Percentiles rank a stretch among this genome's conserved stretches.
Conservation (phyloP, 176 grass and related monocot genomes). For the Lolium rigidum region DNA sequence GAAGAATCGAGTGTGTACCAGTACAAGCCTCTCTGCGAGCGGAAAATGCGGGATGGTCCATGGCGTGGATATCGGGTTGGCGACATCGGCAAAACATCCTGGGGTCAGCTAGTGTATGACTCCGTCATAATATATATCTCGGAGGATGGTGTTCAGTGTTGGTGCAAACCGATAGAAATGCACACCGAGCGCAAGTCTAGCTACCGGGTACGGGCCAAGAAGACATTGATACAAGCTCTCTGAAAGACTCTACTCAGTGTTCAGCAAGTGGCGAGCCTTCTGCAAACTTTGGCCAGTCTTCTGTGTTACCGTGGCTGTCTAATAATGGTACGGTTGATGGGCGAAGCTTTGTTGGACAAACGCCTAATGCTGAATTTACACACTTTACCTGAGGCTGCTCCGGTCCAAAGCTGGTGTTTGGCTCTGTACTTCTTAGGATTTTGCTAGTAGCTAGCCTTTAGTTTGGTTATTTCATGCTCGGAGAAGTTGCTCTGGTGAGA, state of each 20-base stretch:
- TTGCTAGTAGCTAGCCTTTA: neutral
- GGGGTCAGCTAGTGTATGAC: neutral
- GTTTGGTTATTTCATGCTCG: neutral
- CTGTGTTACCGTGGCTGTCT: neutral
- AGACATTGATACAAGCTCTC: neutral
- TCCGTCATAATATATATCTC: neutral
- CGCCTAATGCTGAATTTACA: neutral
- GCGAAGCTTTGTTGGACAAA: neutral
- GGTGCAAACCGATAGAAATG: neutral
- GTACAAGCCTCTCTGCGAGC: conserved; percentile 15
- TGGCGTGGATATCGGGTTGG: conserved; percentile 17
- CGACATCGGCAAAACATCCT: neutral
- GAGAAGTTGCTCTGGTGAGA: too few species aligned
- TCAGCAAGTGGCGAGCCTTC: neutral
- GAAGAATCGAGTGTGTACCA: neutral
- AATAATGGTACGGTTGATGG: neutral
- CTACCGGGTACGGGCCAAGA: neutral
- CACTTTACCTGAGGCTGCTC: neutral
- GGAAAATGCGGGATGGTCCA: neutral
- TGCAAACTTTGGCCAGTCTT: neutral
- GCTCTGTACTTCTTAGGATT: neutral
- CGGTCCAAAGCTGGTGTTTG: too few species aligned
- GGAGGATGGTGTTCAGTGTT: neutral
- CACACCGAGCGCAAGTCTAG: neutral
- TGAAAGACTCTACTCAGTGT: neutral